These are phyloP conservation scores for Xylaria sp. DNA, from an alignment of 2,329 filamentous ascomycete genomes.

Conservation along the genomic window DNA sequence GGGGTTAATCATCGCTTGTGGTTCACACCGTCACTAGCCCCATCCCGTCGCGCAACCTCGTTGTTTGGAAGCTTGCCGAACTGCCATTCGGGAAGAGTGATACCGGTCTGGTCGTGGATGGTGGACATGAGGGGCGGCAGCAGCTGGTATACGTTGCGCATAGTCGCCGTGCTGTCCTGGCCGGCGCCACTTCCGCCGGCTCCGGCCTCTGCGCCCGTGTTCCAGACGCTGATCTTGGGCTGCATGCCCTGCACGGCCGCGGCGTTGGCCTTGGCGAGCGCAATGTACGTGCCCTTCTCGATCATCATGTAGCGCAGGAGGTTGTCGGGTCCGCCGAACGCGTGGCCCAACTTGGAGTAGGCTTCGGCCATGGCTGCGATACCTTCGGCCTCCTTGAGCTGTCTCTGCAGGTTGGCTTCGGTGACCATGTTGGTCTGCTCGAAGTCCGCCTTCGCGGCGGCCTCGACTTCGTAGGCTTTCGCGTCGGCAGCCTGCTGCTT, in stretches of 20 bases:
- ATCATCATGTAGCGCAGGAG: constrained; percentile 89
- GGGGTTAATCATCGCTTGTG: constrained; percentile 8
- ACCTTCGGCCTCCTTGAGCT: constrained; percentile 78
- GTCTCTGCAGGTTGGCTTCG: constrained; percentile 60
- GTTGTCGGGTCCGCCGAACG: constrained; percentile 78
- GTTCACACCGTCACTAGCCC: background rate
- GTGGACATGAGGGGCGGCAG: constrained; percentile 82
- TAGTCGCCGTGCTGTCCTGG: constrained; percentile 64
- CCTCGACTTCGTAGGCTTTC: constrained; percentile 67
- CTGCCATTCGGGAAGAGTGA: constrained; percentile 79
- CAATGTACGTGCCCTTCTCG: constrained; percentile 78
- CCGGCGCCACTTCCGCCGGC: constrained; percentile 47
- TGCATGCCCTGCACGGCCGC: constrained; percentile 75
- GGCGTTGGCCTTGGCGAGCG: constrained; percentile 79
- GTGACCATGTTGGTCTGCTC: constrained; percentile 55
- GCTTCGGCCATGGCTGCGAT: constrained; percentile 78
- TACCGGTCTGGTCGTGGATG: constrained; percentile 88
- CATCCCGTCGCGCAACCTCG: constrained; percentile 29
- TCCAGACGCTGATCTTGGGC: constrained; percentile 92
- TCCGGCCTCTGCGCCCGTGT: constrained; percentile 66
- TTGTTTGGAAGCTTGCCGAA: constrained; percentile 55
- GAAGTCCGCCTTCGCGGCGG: constrained; percentile 61
- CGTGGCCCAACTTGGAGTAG: constrained; percentile 73
- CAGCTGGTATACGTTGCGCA: constrained; percentile 84
- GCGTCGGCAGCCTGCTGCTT: constrained; percentile 72